phyloP scores from a whole-genome alignment of 2,329 filamentous ascomycete genomes.

The Cyclaneusma minus region DNA sequence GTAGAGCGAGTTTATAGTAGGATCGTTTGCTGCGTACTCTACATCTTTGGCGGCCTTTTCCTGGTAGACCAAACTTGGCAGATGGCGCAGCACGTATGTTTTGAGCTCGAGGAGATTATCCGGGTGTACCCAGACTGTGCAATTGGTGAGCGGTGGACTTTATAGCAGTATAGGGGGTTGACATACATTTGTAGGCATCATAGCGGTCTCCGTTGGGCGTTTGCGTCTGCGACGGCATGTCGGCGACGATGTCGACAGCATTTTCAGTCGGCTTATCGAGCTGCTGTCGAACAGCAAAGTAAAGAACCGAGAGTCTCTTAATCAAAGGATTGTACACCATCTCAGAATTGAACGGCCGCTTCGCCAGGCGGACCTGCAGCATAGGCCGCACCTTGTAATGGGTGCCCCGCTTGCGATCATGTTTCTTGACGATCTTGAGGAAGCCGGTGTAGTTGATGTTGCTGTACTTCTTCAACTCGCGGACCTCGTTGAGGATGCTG shows the following conservation, averaged over 20 bases:
- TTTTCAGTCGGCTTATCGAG: slow-evolving; percentile 40
- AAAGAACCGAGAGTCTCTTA: slow-evolving; percentile 86
- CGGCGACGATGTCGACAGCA: slow-evolving; percentile 17
- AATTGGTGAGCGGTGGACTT: background rate
- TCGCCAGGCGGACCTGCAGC: slow-evolving; percentile 77
- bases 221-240: slow-evolving; percentile 29
- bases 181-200: slow-evolving; percentile 71
- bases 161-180: background rate
- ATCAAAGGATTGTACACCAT: slow-evolving; percentile 75
- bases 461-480: slow-evolving; percentile 87
- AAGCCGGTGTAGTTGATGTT: slow-evolving; percentile 96
- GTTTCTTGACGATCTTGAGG: slow-evolving; percentile 97
- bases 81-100: slow-evolving; percentile 78
- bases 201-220: slow-evolving; percentile 56
- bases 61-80: slow-evolving; percentile 88
- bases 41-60: slow-evolving; percentile 70
- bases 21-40: slow-evolving; percentile 63
- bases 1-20: slow-evolving; percentile 87
- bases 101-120: slow-evolving; percentile 96
- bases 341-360: slow-evolving; percentile 88
- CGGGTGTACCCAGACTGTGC: slow-evolving; percentile 75
- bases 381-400: slow-evolving; percentile 81
- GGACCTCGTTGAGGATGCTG: slow-evolving; percentile 75
- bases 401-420: slow-evolving; percentile 81
- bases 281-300: slow-evolving; percentile 81